phyloP scores from a whole-genome alignment of 345 rosid species.

The Boechera divaricarpa region DNA sequence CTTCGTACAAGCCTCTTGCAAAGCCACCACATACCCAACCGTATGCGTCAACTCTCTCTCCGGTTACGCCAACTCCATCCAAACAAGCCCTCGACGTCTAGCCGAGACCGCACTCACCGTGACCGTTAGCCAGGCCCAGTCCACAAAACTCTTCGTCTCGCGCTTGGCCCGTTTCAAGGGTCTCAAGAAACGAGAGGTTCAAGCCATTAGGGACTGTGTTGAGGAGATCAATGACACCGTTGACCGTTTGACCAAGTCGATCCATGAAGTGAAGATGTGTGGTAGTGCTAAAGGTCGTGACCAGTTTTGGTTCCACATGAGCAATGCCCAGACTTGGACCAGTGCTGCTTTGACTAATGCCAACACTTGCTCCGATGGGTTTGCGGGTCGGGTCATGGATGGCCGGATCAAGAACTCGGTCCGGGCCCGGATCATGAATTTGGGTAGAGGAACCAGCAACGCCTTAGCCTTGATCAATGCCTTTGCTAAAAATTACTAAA shows the following conservation, averaged over 20 bases:
- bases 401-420: slow-evolving; percentile 69
- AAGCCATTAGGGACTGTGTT: slow-evolving; percentile 69
- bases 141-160: slow-evolving; percentile 55
- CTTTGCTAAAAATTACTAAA: slow-evolving; percentile 51
- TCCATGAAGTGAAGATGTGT: slow-evolving; percentile 62
- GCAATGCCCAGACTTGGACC: slow-evolving; percentile 91
- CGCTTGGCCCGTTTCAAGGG: slow-evolving; percentile 53
- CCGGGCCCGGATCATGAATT: slow-evolving; percentile 52
- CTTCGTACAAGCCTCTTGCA: slow-evolving; percentile 71
- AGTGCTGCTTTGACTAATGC: slow-evolving; percentile 95
- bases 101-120: slow-evolving; percentile 78
- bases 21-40: slow-evolving; percentile 65
- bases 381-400: slow-evolving; percentile 62
- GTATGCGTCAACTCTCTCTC: slow-evolving; percentile 69
- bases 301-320: slow-evolving; percentile 66
- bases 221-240: slow-evolving; percentile 74
- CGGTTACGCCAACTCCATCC: slow-evolving; percentile 58
- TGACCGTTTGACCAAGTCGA: slow-evolving; percentile 67
- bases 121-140: slow-evolving; percentile 60
- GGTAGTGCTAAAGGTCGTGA: slow-evolving; percentile 60
- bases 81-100: slow-evolving; percentile 62
- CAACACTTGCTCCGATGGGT: slow-evolving; percentile 83
- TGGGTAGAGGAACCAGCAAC: slow-evolving; percentile 84
- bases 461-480: slow-evolving; percentile 73
- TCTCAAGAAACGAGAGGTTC: slow-evolving; percentile 61